Percentiles rank a stretch among this genome's conserved stretches.
Evolutionary conservation across 495 filamentous ascomycete genomes (phyloP).

Genomic region (Aspergillus asperescens): DNA sequence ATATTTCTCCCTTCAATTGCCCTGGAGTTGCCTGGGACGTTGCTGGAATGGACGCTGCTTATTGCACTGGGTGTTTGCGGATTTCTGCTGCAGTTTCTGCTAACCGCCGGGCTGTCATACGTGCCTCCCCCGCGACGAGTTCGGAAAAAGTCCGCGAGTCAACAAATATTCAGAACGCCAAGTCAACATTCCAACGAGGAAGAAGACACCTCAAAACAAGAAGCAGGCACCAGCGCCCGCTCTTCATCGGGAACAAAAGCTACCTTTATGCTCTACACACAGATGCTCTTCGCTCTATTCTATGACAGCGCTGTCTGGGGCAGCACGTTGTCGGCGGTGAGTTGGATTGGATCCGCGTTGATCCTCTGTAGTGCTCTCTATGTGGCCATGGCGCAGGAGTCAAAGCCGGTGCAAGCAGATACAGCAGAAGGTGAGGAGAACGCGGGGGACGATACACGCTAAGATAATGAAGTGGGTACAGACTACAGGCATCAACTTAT

Average conservation of each 20-base stretch:
- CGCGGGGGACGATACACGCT: constrained; percentile 3
- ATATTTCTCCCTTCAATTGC: constrained; percentile 51
- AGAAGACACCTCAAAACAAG: background rate
- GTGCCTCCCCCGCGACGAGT: constrained; percentile 39
- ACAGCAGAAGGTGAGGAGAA: constrained; percentile 3
- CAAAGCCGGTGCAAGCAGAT: constrained; percentile 12
- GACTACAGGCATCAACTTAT: background rate
- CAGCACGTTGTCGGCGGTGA: constrained; percentile 57
- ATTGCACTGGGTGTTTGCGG: constrained; percentile 67
- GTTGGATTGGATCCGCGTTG: constrained; percentile 66
- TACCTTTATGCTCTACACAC: constrained; percentile 84
- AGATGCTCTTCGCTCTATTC: constrained; percentile 84
- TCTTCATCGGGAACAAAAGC: constrained; percentile 54
- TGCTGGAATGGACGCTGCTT: constrained; percentile 66
- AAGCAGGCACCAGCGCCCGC: constrained; percentile 18
- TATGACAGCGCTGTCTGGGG: constrained; percentile 80
- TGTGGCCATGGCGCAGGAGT: constrained; percentile 56
- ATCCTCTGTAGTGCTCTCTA: constrained; percentile 79
- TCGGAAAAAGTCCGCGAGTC: constrained; percentile 19
- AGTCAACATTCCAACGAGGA: background rate
- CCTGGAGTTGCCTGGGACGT: constrained; percentile 57
- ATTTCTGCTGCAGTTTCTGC: constrained; percentile 79
- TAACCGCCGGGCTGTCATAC: constrained; percentile 74
- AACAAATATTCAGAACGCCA: constrained; percentile 4
- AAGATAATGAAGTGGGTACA: background rate